phyloP scores from a whole-genome alignment of 2,329 filamentous ascomycete genomes.

The Tolypocladium sp. region DNA sequence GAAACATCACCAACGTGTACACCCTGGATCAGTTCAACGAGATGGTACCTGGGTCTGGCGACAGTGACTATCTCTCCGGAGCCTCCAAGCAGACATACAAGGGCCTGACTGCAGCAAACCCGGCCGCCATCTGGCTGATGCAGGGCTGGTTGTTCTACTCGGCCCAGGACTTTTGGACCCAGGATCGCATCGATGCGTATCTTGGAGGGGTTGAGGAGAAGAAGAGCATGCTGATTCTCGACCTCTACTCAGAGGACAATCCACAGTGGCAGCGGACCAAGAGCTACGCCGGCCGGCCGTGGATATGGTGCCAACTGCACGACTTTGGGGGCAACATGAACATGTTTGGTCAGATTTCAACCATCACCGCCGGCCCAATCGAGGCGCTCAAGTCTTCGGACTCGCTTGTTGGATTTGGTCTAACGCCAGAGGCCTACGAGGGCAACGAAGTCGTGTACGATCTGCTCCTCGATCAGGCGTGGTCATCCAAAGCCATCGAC shows the following conservation, averaged over 20 bases:
- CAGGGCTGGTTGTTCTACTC: slow-evolving; percentile 42
- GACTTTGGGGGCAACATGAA: slow-evolving; percentile 40
- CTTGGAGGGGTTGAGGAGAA: slow-evolving; percentile 33
- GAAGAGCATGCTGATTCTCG: slow-evolving; percentile 38
- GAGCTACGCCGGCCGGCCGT: slow-evolving; percentile 40
- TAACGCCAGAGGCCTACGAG: slow-evolving; percentile 40
- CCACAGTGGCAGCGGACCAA: slow-evolving; percentile 42
- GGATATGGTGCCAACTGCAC: slow-evolving; percentile 46
- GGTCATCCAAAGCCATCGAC: slow-evolving; percentile 32
- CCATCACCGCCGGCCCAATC: slow-evolving; percentile 36
- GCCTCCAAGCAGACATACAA: slow-evolving; percentile 28
- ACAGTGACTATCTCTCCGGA: slow-evolving; percentile 27
- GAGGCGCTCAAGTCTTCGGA: slow-evolving; percentile 29
- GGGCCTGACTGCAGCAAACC: slow-evolving; percentile 36
- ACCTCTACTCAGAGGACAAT: slow-evolving; percentile 37
- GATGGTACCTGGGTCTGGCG: slow-evolving; percentile 35
- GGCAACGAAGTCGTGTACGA: slow-evolving; percentile 45
- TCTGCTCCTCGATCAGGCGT: slow-evolving; percentile 40
- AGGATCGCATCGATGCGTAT: slow-evolving; percentile 36
- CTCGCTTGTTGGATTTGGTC: slow-evolving; percentile 36
- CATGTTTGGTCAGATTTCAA: slow-evolving; percentile 39
- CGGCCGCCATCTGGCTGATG: slow-evolving; percentile 41
- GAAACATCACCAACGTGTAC: slow-evolving; percentile 38
- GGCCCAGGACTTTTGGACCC: slow-evolving; percentile 32
- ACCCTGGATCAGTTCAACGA: slow-evolving; percentile 46